Base-by-base conservation (phyloP, 1,139 yeast genomes). In the Lodderomyces metapsilosis region DNA sequence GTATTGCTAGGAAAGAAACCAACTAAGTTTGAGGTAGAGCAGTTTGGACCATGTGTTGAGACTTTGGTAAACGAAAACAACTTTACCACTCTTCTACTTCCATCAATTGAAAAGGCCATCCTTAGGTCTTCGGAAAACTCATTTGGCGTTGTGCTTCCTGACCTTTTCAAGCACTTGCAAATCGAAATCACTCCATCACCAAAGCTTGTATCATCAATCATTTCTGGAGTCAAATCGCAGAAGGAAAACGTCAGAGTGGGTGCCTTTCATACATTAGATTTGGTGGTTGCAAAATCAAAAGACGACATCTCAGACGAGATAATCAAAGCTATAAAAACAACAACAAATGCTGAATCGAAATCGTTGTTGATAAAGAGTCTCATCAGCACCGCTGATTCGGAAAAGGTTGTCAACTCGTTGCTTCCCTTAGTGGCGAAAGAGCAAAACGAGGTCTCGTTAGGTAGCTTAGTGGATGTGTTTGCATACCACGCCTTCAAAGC, bases 101-200 rank as follows among this genome's bases (percentile, higher is more conserved):
- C 95, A 2, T 70, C 76, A 13, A 57, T 91, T 39, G 92, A 88
- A 51, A 89, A 87, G 57, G 78, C 94, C 1, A 73, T 85, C 39
- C 70, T 92, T 54, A 78, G 97, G 58, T 81, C 96, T 2, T 86
- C 97, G 0, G 98, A 89, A 57, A 64, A 71, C 28, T 77, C 88
- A 0, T 76, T 87, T 49, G 73, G 74, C 6, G 54, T 67, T 25
- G 62, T 83, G 12, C 56, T 80, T 16, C 82, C 84, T 0, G 63
- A 70, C 2, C 56, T 87, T 18, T 66, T 81, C 39, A 47, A 61
- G 24, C 25, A 44, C 46, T 2, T 43, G 16, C 16, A 31, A 4
- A 30, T 21, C 4, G 42, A 49, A 13, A 44, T 53, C 10, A 55
- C 56, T 17, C 41, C 63, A 7, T 50, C 58, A 12, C 65, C 82